Evolutionary conservation across 1,139 yeast species (phyloP).

Genomic region (Suhomyces choctaworum): DNA sequence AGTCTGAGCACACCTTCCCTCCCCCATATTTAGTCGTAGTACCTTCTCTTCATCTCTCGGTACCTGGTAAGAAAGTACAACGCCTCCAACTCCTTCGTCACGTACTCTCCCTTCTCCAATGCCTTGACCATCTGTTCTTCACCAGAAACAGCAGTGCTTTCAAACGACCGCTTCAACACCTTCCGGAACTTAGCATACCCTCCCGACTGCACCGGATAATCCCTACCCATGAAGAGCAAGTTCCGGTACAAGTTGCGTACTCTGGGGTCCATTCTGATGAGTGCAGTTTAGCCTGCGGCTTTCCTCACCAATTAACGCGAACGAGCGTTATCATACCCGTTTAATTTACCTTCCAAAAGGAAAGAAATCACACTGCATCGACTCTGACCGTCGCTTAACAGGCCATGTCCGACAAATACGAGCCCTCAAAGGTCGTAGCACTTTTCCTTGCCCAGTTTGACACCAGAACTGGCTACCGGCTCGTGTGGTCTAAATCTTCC

Average conservation of each 20-base stretch:
- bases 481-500: slow-evolving; percentile 51
- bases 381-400: not conserved
- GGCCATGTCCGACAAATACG: slow-evolving; percentile 5
- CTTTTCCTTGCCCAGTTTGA: slow-evolving; percentile 66
- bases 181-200: slow-evolving; percentile 28
- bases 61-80: slow-evolving; percentile 34
- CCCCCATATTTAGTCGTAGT: too few species aligned
- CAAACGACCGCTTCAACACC: slow-evolving; percentile 23
- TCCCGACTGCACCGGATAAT: slow-evolving; percentile 35
- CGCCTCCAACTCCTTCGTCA: slow-evolving; percentile 36
- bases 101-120: slow-evolving; percentile 32
- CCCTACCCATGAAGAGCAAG: slow-evolving; percentile 38
- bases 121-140: slow-evolving; percentile 27
- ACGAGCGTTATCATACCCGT: too few species aligned
- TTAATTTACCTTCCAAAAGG: too few species aligned
- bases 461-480: slow-evolving; percentile 58
- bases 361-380: not conserved
- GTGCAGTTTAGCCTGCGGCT: not conserved
- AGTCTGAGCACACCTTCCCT: too few species aligned
- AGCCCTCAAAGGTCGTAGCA: slow-evolving; percentile 42
- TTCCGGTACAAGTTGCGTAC: slow-evolving; percentile 33
- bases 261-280: slow-evolving; percentile 29
- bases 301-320: too few species aligned
- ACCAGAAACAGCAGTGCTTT: slow-evolving; percentile 16
- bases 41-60: slow-evolving; percentile 35